Evolutionary conservation across 805 yeast genomes (phyloP), one percentile per base, ranked within the genome.

Genomic region (Teunomyces tritomae): DNA sequence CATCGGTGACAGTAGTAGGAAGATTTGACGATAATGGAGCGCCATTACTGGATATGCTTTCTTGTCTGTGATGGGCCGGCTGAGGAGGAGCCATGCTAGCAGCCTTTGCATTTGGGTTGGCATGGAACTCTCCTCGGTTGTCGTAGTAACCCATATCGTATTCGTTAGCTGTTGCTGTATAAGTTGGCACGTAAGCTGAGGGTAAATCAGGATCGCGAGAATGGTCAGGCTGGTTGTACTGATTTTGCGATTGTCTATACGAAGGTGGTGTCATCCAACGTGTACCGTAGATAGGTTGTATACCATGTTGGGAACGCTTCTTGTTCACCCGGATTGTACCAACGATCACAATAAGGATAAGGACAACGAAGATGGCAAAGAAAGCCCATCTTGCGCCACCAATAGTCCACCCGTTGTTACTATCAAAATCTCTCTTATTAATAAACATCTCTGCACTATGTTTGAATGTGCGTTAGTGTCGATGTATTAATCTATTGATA

Each of bases 181-280:
- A 87, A 2, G 84, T 75, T 0, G 95, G 95, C 1, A 85, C 88
- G 54, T 73, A 81, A 7, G 67, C 59, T 39, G 62, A 59, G 10
- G 68, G 71, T 48, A 61, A 52, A 29, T 67, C 74, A 2, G 77
- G 76, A 40, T 77, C 79, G 7, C 72, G 66, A 34, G 61, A 62
- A 24, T 51, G 51, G 34, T 52, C 54, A 0, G 77, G 77, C 40
- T 73, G 74, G 46, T 76, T 70, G 53, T 80, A 77, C 49, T 80
- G 83, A 44, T 69, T 71, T 57, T 86, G 87, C 1, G 89, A 79
- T 54, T 83, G 89, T 41, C 73, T 62, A 59, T 88, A 88, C 8
- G 84, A 74, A 0, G 95, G 95, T 5, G 96, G 96, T 0, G 94
- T 85, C 71, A 89, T 80, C 95, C 95, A 87, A 8, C 87, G 79